Conservation (phyloP, 768 basidiomycete species). For the Chiua virens region DNA sequence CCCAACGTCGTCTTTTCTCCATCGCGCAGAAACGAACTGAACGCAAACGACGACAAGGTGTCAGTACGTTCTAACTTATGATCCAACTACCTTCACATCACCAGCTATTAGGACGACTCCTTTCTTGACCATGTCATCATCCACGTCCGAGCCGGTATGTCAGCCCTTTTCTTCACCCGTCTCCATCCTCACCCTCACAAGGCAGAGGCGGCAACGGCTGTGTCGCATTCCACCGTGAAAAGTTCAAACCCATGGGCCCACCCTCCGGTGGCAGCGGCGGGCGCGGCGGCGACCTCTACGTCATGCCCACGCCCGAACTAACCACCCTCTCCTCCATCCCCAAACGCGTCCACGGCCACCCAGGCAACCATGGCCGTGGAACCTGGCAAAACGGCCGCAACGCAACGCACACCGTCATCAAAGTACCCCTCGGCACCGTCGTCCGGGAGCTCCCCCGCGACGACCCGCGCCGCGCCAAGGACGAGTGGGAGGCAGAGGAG, state of each 20-base stretch:
- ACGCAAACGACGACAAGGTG: slow-evolving; percentile 73
- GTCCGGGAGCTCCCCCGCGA: slow-evolving; percentile 71
- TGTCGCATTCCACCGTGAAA: slow-evolving; percentile 91
- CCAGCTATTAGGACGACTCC: slow-evolving; percentile 55
- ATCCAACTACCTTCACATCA: slow-evolving; percentile 4
- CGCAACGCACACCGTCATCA: slow-evolving; percentile 70
- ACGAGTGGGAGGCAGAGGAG: slow-evolving; percentile 75
- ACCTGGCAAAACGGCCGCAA: slow-evolving; percentile 84
- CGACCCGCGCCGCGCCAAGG: slow-evolving; percentile 62
- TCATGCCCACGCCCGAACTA: slow-evolving; percentile 74
- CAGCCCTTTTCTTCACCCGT: not conserved
- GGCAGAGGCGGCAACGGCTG: slow-evolving; percentile 91
- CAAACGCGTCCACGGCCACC: slow-evolving; percentile 61
- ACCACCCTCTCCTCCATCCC: slow-evolving; percentile 76
- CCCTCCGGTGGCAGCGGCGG: slow-evolving; percentile 95
- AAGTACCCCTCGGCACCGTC: slow-evolving; percentile 89
- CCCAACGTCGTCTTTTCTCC: not conserved
- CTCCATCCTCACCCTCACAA: slow-evolving; percentile 25
- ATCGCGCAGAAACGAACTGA: slow-evolving; percentile 58
- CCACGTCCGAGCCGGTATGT: slow-evolving; percentile 72
- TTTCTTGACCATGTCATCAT: slow-evolving; percentile 84
- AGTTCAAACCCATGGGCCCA: slow-evolving; percentile 78
- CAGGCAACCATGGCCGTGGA: slow-evolving; percentile 76
- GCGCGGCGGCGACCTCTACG: slow-evolving; percentile 82
- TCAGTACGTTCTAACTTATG: slow-evolving; percentile 32